These are phyloP conservation scores for Skeletonema tropicum DNA, from an alignment of 108 stramenopile species.

Conservation along the genomic window DNA sequence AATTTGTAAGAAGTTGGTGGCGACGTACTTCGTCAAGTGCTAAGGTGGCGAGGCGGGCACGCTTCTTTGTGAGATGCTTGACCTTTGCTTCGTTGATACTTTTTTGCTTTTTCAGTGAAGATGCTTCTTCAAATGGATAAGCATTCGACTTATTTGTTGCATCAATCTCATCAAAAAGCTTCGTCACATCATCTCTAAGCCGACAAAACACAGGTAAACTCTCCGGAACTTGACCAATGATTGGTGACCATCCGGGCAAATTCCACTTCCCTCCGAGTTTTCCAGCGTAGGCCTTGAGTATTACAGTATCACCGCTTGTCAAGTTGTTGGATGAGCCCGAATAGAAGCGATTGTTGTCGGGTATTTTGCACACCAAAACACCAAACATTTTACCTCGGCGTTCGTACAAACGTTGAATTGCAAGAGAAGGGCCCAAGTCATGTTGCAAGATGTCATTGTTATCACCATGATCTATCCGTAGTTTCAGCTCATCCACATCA, in stretches of 20 bases:
- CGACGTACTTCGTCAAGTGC: slow-evolving; percentile 8
- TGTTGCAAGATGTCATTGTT: neutral
- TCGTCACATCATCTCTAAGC: slow-evolving; percentile 8
- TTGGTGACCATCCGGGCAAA: slow-evolving; percentile 25
- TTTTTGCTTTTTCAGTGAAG: no score
- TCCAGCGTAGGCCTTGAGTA: slow-evolving; percentile 27
- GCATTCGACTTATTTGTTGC: neutral
- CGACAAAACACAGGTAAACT: slow-evolving; percentile 10
- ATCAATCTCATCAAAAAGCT: slow-evolving; percentile 8
- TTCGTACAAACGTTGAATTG: slow-evolving; percentile 1
- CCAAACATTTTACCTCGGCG: slow-evolving; percentile 30
- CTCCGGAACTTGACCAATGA: slow-evolving; percentile 15
- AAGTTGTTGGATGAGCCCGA: no score
- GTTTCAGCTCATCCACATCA: neutral
- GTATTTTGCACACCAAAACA: slow-evolving; percentile 5
- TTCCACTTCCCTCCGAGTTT: slow-evolving; percentile 23
- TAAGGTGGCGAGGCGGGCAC: slow-evolving; percentile 6
- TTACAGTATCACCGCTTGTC: slow-evolving; percentile 2
- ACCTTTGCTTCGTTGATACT: neutral
- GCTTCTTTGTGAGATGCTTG: slow-evolving; percentile 3
- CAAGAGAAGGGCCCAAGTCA: slow-evolving; percentile 13
- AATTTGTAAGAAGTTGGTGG: slow-evolving; percentile 14
- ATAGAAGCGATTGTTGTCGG: neutral
- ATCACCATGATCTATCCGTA: no score
- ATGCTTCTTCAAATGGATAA: neutral